Evolutionary conservation across 2,329 filamentous ascomycete genomes (phyloP).

Genomic region (Colletotrichum graminicola): DNA sequence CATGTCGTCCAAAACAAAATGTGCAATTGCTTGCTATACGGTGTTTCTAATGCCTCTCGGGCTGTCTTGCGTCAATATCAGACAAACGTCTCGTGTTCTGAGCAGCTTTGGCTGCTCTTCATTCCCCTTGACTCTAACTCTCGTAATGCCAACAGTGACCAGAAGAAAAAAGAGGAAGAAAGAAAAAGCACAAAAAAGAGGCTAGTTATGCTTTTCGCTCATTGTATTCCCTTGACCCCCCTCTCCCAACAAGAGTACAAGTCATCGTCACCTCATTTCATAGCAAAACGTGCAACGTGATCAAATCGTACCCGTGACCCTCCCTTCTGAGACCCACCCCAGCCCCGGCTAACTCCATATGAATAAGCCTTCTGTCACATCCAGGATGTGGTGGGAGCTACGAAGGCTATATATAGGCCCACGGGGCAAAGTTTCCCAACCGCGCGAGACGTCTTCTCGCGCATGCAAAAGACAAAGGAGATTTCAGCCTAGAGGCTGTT

Average conservation of each 20-base stretch:
- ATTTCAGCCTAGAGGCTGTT: background rate
- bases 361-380: background rate
- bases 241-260: constrained; percentile 2
- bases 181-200: background rate
- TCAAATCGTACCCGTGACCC: constrained; percentile 1
- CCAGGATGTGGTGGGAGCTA: background rate
- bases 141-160: background rate
- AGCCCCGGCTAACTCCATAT: background rate
- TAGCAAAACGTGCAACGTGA: constrained; percentile 24
- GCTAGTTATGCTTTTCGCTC: background rate
- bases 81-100: background rate
- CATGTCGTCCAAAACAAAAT: background rate
- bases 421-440: constrained; percentile 5
- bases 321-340: background rate
- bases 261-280: constrained; percentile 22
- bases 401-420: background rate
- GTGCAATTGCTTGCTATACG: constrained; percentile 39
- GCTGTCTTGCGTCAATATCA: background rate
- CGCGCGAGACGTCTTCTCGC: constrained; percentile 10
- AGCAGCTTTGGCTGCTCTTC: background rate
- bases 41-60: constrained; percentile 13
- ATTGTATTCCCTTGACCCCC: background rate
- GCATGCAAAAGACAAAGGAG: constrained; percentile 37
- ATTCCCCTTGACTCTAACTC: background rate
- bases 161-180: background rate